phyloP scores from a whole-genome alignment of 2,329 filamentous ascomycete genomes.

The Rhynchosporium secalis region DNA sequence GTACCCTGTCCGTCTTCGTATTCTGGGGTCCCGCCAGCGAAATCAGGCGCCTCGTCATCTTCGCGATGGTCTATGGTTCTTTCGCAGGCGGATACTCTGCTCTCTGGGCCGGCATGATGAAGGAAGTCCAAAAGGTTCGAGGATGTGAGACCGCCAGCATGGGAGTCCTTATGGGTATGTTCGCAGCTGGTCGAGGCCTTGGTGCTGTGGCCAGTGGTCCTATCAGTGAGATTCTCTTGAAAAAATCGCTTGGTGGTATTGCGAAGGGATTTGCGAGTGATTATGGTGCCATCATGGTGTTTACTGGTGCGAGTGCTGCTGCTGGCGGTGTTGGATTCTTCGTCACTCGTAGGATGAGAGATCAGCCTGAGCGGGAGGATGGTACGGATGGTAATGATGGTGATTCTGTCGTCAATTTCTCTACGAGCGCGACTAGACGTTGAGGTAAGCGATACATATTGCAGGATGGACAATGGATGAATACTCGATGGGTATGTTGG shows the following conservation, averaged over 20 bases:
- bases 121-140: constrained; percentile 24
- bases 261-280: constrained; percentile 50
- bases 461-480: neutral
- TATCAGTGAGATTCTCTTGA: constrained; percentile 53
- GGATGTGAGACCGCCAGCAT: constrained; percentile 18
- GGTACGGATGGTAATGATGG: neutral
- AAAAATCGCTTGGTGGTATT: constrained; percentile 36
- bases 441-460: neutral
- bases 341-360: constrained; percentile 10
- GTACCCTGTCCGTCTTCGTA: constrained; percentile 50
- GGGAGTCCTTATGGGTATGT: constrained; percentile 44
- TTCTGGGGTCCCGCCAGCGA: constrained; percentile 55
- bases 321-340: constrained; percentile 39
- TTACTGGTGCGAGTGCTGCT: constrained; percentile 54
- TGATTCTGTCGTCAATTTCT: neutral
- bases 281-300: constrained; percentile 55
- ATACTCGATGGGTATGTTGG: neutral
- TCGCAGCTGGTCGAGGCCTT: constrained; percentile 61
- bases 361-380: neutral
- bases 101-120: constrained; percentile 46
- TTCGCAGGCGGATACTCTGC: constrained; percentile 57
- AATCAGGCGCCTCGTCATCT: constrained; percentile 48
- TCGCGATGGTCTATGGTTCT: constrained; percentile 56
- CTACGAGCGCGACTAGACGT: neutral
- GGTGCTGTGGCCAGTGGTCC: constrained; percentile 61